These are phyloP conservation scores for Phytophthora europaea DNA, from an alignment of 352 stramenopile genomes.

Conservation along the genomic window DNA sequence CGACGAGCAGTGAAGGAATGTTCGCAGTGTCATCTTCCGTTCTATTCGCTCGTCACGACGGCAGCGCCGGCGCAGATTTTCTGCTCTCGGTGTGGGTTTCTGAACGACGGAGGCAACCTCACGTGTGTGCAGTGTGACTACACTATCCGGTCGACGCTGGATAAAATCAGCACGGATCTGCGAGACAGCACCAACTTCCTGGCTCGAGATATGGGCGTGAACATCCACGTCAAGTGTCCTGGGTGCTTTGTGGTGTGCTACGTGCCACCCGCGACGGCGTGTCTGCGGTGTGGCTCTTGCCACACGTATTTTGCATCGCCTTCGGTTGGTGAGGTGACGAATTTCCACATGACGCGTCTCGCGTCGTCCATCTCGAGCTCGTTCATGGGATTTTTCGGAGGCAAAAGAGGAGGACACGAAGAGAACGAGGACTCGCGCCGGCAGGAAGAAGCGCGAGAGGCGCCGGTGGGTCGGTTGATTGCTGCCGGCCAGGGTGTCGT, in stretches of 20 bases:
- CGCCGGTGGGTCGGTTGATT: constrained; percentile 67
- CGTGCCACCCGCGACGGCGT: constrained; percentile 79
- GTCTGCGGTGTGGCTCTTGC: constrained; percentile 81
- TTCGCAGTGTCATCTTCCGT: constrained; percentile 62
- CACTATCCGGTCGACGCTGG: constrained; percentile 78
- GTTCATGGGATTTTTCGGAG: constrained; percentile 77
- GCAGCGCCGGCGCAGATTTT: constrained; percentile 80
- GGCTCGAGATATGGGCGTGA: constrained; percentile 83
- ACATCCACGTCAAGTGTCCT: constrained; percentile 88
- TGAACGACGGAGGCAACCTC: constrained; percentile 76
- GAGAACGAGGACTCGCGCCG: constrained; percentile 33
- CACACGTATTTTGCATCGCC: constrained; percentile 89
- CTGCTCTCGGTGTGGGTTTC: constrained; percentile 77
- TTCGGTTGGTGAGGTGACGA: constrained; percentile 80
- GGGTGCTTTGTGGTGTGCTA: constrained; percentile 80
- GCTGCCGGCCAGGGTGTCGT: constrained; percentile 67
- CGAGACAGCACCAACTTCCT: constrained; percentile 86
- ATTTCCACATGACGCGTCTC: constrained; percentile 86
- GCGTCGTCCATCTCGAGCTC: constrained; percentile 83
- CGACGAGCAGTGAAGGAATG: constrained; percentile 73
- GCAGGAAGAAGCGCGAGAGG: constrained; percentile 52
- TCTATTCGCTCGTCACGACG: constrained; percentile 76
- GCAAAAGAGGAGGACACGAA: constrained; percentile 36
- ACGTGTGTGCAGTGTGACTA: constrained; percentile 82
- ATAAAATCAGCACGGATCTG: constrained; percentile 78